These are phyloP conservation scores for Saccharomycopsis vini DNA, from an alignment of 805 yeast species.

Conservation along the genomic window DNA sequence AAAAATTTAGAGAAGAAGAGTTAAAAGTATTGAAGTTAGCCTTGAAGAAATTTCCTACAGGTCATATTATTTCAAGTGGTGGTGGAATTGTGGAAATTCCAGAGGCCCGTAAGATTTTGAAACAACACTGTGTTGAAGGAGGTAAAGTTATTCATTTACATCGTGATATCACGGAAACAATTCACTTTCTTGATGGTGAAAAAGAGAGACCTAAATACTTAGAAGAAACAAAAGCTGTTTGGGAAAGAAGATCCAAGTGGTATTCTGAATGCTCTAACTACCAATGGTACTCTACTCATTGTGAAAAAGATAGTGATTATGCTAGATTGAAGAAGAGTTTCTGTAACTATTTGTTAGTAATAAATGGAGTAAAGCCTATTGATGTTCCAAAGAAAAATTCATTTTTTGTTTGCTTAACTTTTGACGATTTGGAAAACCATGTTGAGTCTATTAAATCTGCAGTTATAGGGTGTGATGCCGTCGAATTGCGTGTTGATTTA, in stretches of 20 bases:
- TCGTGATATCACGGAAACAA: conserved; percentile 75
- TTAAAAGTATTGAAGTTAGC: conserved; percentile 43
- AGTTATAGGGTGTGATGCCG: conserved; percentile 66
- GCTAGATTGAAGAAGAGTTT: conserved; percentile 50
- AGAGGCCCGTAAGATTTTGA: conserved; percentile 55
- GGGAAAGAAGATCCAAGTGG: conserved; percentile 73
- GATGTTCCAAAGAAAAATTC: conserved; percentile 38
- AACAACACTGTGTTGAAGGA: conserved; percentile 41
- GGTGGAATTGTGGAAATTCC: conserved; percentile 88
- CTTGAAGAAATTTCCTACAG: conserved; percentile 32
- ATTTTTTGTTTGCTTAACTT: conserved; percentile 65
- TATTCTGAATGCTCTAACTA: conserved; percentile 74
- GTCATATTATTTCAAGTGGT: conserved; percentile 81
- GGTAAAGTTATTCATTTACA: conserved; percentile 88
- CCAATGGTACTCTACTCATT: conserved; percentile 69
- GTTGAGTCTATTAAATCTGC: conserved; percentile 42
- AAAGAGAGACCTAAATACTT: conserved; percentile 81
- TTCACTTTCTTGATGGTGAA: conserved; percentile 65
- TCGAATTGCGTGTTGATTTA: conserved; percentile 76
- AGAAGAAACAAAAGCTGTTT: conserved; percentile 73
- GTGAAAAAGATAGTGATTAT: conserved; percentile 47
- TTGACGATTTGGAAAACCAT: conserved; percentile 44
- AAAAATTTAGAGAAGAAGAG: conserved; percentile 69
- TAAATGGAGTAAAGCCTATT: conserved; percentile 44
- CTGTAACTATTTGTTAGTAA: conserved; percentile 44